Percentiles rank a stretch among this genome's conserved stretches.
Evolutionary conservation across 2,329 filamentous ascomycete species (phyloP).

Genomic region (Ceratocystis colombiana): DNA sequence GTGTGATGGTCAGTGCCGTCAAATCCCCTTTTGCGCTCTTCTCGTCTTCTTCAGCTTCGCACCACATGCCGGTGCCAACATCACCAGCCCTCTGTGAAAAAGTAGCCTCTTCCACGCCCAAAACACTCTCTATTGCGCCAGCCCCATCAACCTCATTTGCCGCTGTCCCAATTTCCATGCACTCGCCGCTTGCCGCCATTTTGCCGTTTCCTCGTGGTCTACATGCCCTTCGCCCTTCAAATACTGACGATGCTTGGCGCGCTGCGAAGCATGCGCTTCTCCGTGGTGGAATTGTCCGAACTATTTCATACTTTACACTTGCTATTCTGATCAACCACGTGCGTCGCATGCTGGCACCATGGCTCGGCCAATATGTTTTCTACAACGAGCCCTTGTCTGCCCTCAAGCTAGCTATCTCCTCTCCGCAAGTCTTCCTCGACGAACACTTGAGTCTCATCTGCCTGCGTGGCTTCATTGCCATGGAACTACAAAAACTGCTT

Average conservation of each 20-base stretch:
- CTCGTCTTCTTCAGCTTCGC: neutral
- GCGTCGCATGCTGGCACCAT: constrained; percentile 32
- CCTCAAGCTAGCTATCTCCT: constrained; percentile 33
- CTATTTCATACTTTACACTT: constrained; percentile 30
- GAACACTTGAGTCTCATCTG: constrained; percentile 28
- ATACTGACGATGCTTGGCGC: constrained; percentile 24
- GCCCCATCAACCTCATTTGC: constrained; percentile 21
- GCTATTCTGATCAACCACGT: constrained; percentile 37
- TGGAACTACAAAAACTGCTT: constrained; percentile 27
- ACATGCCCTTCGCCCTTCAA: constrained; percentile 18
- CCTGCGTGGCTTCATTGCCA: constrained; percentile 20
- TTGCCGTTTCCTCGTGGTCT: constrained; percentile 19
- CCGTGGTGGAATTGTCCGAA: constrained; percentile 28
- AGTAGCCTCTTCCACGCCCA: constrained; percentile 23
- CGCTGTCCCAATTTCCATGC: constrained; percentile 20
- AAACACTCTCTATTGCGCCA: constrained; percentile 19
- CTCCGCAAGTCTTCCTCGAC: constrained; percentile 34
- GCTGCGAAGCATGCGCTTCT: constrained; percentile 27
- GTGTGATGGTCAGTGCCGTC: constrained; percentile 18
- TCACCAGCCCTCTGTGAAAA: constrained; percentile 24
- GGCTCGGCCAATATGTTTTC: constrained; percentile 30
- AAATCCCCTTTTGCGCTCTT: constrained; percentile 21
- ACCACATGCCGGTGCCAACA: constrained; percentile 14
- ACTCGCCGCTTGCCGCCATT: constrained; percentile 20
- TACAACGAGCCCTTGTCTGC: constrained; percentile 32